These are phyloP conservation scores for Pseudomicrostroma phylloplanum DNA, from an alignment of 1,284 basidiomycete genomes.

Conservation along the genomic window DNA sequence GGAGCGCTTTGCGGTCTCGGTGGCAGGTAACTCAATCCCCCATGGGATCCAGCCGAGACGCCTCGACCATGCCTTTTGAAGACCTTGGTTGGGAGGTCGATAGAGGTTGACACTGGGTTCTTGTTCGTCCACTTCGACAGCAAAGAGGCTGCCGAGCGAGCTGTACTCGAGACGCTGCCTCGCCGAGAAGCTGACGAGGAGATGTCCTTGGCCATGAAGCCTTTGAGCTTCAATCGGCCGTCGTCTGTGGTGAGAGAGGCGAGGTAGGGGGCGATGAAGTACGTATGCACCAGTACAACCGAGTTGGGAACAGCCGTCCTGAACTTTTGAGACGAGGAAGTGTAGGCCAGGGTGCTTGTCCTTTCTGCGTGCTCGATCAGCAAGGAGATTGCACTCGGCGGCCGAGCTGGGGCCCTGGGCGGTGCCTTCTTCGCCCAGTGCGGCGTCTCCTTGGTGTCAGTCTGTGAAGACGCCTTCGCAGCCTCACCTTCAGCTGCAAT, in stretches of 20 bases:
- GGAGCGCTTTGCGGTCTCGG: conserved; percentile 7
- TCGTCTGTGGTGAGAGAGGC: conserved; percentile 21
- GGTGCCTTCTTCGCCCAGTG: conserved; percentile 11
- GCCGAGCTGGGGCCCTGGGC: conserved; percentile 17
- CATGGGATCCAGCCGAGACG: not conserved
- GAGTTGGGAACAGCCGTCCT: conserved; percentile 19
- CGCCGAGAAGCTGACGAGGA: conserved; percentile 2
- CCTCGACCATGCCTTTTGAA: not conserved
- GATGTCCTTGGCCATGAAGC: conserved; percentile 1
- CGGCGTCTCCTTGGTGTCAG: conserved; percentile 4
- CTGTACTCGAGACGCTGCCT: not conserved
- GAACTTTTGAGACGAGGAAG: conserved; percentile 13
- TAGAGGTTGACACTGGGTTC: conserved; percentile 11
- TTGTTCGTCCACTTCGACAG: conserved; percentile 16
- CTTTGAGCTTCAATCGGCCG: conserved; percentile 5
- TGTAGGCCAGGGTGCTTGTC: conserved; percentile 19
- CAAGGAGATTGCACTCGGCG: conserved; percentile 32
- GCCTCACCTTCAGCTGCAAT: not conserved
- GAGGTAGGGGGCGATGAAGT: conserved; percentile 40
- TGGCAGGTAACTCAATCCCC: not conserved
- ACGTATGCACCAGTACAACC: conserved; percentile 33
- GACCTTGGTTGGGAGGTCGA: not conserved
- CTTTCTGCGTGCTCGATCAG: conserved; percentile 30
- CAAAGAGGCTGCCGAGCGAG: conserved; percentile 10
- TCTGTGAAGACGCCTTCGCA: not conserved